Percentiles rank a stretch among this genome's conserved stretches.
Evolutionary conservation across 768 basidiomycete genomes (phyloP).

Genomic region (Kockovaella imperatae): DNA sequence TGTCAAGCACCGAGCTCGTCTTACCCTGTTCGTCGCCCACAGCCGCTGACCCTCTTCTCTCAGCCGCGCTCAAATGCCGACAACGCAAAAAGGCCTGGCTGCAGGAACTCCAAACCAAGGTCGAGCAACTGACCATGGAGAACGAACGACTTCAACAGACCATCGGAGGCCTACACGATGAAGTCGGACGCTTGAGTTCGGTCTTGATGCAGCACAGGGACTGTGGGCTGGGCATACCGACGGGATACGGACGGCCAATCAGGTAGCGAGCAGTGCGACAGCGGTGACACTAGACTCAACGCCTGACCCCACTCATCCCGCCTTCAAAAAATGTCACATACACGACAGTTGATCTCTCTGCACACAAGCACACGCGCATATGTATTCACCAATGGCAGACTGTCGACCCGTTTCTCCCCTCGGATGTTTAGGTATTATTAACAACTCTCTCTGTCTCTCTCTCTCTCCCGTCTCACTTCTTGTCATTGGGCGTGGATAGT

Average conservation of each 20-base stretch:
- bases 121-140: constrained; percentile 84
- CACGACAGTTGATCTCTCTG: too few relatives aligned
- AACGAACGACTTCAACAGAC: constrained; percentile 88
- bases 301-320: too few relatives aligned
- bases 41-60: neutral
- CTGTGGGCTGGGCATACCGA: constrained; percentile 38
- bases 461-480: too few relatives aligned
- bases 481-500: too few relatives aligned
- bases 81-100: constrained; percentile 99
- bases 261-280: too few relatives aligned
- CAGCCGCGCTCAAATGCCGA: constrained; percentile 96
- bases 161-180: constrained; percentile 79
- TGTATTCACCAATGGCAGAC: too few relatives aligned
- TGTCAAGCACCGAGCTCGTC: neutral
- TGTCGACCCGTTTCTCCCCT: too few relatives aligned
- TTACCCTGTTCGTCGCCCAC: neutral
- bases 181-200: constrained; percentile 66
- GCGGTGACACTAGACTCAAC: too few relatives aligned
- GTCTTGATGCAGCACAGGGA: constrained; percentile 48
- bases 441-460: too few relatives aligned
- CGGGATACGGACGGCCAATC: constrained; percentile 29
- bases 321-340: too few relatives aligned
- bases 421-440: too few relatives aligned
- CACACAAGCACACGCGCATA: too few relatives aligned
- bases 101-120: constrained; percentile 79